Conservation (phyloP, 352 stramenopile species). For the Phytophthora pinifolia region DNA sequence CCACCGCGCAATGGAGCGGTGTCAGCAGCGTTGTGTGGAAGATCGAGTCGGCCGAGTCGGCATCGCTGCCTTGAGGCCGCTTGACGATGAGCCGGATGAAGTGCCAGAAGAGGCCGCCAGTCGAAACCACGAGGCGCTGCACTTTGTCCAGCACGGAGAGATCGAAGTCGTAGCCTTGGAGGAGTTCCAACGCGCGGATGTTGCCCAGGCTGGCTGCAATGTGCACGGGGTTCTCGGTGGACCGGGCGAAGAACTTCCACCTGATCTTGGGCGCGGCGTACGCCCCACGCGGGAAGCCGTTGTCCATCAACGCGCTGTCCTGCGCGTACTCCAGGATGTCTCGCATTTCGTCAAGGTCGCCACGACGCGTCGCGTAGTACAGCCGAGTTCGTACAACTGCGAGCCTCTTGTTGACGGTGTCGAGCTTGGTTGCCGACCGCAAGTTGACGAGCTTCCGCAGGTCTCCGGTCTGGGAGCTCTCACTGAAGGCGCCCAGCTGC, state of each 20-base stretch:
- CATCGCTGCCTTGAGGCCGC: constrained; percentile 11
- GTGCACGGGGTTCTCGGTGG: constrained; percentile 68
- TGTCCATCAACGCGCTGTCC: constrained; percentile 26
- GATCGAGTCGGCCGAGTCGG: constrained; percentile 32
- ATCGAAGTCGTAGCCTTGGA: constrained; percentile 48
- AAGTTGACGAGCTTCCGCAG: constrained; percentile 48
- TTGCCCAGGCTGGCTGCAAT: constrained; percentile 66
- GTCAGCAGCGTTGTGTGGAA: constrained; percentile 73
- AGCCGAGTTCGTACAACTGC: constrained; percentile 48
- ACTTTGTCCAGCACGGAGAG: constrained; percentile 67
- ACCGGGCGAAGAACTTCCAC: constrained; percentile 49
- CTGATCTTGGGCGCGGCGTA: constrained; percentile 50
- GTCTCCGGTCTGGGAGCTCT: constrained; percentile 60
- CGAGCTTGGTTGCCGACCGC: constrained; percentile 31
- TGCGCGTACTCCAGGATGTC: constrained; percentile 44
- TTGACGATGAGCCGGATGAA: constrained; percentile 59
- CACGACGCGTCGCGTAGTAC: constrained; percentile 58
- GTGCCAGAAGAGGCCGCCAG: constrained; percentile 70
- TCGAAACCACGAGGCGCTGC: constrained; percentile 59
- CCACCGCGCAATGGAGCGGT: constrained; percentile 67
- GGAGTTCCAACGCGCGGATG: constrained; percentile 50
- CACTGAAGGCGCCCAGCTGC: constrained; percentile 67
- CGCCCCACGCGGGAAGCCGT: constrained; percentile 45
- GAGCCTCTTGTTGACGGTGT: constrained; percentile 41
- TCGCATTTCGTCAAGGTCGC: constrained; percentile 58